These are phyloP conservation scores for Scedosporium apiospermum DNA, from an alignment of 2,329 filamentous ascomycete species.

Conservation along the genomic window DNA sequence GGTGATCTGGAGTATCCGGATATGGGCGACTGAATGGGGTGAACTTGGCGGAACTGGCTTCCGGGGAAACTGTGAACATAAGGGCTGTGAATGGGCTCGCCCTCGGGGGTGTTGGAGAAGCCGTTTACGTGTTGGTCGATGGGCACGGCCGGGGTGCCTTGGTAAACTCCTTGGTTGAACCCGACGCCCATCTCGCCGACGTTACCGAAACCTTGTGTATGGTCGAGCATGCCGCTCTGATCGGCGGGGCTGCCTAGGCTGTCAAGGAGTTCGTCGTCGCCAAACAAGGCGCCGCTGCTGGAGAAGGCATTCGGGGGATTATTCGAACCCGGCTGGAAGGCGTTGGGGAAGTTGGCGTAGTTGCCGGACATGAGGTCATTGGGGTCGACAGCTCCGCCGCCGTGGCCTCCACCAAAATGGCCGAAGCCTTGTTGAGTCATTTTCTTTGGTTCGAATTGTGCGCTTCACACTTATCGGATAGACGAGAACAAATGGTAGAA, in stretches of 20 bases:
- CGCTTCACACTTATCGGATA: neutral
- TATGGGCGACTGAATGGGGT: constrained; percentile 29
- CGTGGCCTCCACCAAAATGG: constrained; percentile 45
- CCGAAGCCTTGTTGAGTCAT: constrained; percentile 36
- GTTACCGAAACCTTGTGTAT: constrained; percentile 45
- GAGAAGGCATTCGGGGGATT: constrained; percentile 64
- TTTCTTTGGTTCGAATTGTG: neutral
- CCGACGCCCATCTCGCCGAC: constrained; percentile 49
- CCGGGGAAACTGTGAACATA: constrained; percentile 74
- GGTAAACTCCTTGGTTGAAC: constrained; percentile 47
- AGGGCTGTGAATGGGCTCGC: constrained; percentile 83
- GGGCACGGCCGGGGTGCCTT: constrained; percentile 44
- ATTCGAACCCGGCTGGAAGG: constrained; percentile 45
- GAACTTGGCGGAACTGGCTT: constrained; percentile 63
- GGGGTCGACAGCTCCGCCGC: constrained; percentile 63
- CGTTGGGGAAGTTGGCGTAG: constrained; percentile 48
- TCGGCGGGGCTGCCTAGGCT: constrained; percentile 51
- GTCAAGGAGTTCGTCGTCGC: constrained; percentile 82
- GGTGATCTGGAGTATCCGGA: constrained; percentile 27
- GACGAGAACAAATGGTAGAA: neutral
- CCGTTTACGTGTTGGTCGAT: constrained; percentile 64
- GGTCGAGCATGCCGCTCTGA: constrained; percentile 40
- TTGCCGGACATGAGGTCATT: constrained; percentile 66
- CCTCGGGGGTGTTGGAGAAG: constrained; percentile 87
- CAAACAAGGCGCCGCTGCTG: constrained; percentile 67